Conservation (phyloP, 352 stramenopile genomes). For the Globisporangium sylvaticum region DNA sequence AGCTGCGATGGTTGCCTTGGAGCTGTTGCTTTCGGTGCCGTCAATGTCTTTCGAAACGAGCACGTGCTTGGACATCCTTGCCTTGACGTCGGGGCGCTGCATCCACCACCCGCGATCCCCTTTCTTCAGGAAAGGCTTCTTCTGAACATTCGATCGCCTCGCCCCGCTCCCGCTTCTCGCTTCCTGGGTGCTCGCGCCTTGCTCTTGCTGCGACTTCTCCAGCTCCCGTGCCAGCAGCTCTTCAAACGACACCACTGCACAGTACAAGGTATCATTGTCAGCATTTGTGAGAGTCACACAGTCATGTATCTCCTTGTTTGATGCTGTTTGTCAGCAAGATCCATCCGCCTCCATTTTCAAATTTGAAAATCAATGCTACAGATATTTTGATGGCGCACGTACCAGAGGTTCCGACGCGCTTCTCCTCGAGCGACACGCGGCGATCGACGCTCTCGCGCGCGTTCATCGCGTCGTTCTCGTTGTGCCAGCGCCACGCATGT, state of each 20-base stretch:
- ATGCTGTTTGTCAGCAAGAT: neutral
- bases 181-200: neutral
- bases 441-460: neutral
- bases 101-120: slow-evolving; percentile 85
- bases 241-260: slow-evolving; percentile 53
- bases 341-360: neutral
- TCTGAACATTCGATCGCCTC: slow-evolving; percentile 15
- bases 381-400: neutral
- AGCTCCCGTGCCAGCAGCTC: slow-evolving; percentile 63
- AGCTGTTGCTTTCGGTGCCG: slow-evolving; percentile 12
- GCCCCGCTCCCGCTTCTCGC: neutral
- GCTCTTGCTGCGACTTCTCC: slow-evolving; percentile 29
- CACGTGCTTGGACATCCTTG: slow-evolving; percentile 56
- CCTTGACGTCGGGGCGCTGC: slow-evolving; percentile 42
- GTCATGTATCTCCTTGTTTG: neutral
- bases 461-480: slow-evolving; percentile 15
- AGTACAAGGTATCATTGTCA: neutral
- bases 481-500: slow-evolving; percentile 4
- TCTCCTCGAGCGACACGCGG: slow-evolving; percentile 8
- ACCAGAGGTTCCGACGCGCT: slow-evolving; percentile 15
- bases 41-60: slow-evolving; percentile 49
- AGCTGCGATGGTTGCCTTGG: slow-evolving; percentile 8
- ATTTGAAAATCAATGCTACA: neutral
- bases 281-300: neutral
- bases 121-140: slow-evolving; percentile 72